Evolutionary conservation across 140 eudicot species (phyloP).

Genomic region (Erigeron philadelphicus): DNA sequence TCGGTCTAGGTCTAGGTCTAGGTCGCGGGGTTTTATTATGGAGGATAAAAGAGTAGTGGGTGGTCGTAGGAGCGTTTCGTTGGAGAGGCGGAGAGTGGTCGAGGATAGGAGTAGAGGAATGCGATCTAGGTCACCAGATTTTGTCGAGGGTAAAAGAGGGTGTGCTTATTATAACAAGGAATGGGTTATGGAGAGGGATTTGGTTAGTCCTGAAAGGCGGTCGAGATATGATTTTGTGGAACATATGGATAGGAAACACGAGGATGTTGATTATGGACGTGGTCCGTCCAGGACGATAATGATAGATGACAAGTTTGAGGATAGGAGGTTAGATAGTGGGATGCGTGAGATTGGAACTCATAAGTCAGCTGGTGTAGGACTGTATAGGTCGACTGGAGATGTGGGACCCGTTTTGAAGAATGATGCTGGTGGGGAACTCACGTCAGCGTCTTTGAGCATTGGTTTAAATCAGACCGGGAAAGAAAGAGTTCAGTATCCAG

Average conservation of each 20-base stretch:
- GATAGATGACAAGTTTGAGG: constrained; percentile 35
- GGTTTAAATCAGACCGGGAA: constrained; percentile 35
- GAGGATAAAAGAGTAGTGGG: constrained; percentile 19
- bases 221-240: constrained; percentile 31
- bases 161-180: constrained; percentile 32
- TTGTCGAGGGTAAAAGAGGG: background rate
- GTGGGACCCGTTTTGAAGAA: constrained; percentile 28
- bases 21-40: constrained; percentile 30
- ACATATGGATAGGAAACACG: constrained; percentile 27
- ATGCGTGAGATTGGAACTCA: constrained; percentile 22
- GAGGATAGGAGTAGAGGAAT: too few relatives aligned
- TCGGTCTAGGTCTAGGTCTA: constrained; percentile 29
- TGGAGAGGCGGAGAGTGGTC: too few relatives aligned
- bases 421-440: constrained; percentile 22
- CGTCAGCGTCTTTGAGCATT: constrained; percentile 29
- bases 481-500: constrained; percentile 37
- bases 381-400: constrained; percentile 30
- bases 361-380: constrained; percentile 23
- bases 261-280: constrained; percentile 28
- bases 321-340: constrained; percentile 31
- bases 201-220: constrained; percentile 21
- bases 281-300: constrained; percentile 21
- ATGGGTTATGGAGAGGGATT: constrained; percentile 29
- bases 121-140: too few relatives aligned
- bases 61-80: too few relatives aligned